phyloP scores from a whole-genome alignment of 73 alveolate genomes.

The Paramecium caudatum region DNA sequence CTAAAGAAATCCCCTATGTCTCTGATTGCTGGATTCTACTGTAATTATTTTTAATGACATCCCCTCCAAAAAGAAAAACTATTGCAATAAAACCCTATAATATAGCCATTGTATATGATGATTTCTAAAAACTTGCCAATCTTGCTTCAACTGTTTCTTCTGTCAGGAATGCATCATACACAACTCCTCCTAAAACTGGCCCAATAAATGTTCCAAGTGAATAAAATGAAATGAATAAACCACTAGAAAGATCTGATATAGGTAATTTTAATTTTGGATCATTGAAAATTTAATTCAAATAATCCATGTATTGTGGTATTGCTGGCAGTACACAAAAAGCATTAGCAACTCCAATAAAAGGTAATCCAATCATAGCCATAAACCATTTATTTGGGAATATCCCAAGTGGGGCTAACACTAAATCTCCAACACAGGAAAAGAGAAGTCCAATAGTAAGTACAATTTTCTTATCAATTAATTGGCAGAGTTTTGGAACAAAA shows the following conservation, averaged over 20 bases:
- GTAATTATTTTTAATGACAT: background rate
- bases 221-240: conserved; percentile 73
- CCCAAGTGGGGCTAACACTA: conserved; percentile 1
- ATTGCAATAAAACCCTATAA: background rate
- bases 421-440: background rate
- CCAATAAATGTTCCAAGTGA: conserved; percentile 73
- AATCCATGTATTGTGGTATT: conserved; percentile 54
- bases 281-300: background rate
- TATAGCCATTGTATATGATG: conserved; percentile 50
- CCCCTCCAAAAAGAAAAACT: conserved; percentile 31
- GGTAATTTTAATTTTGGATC: conserved; percentile 32
- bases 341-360: conserved; percentile 54
- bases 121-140: background rate
- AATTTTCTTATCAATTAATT: conserved; percentile 33
- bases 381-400: conserved; percentile 61
- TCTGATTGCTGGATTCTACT: background rate
- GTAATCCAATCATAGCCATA: conserved; percentile 48
- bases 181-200: conserved; percentile 67
- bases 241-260: conserved; percentile 66
- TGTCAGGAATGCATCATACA: conserved; percentile 61
- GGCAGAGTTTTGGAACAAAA: conserved; percentile 4
- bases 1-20: background rate
- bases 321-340: conserved; percentile 62
- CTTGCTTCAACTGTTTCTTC: conserved; percentile 10
- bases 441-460: conserved; percentile 26